These are phyloP conservation scores for Nyssa sinensis DNA, from an alignment of 148 eudicot species.

Conservation along the genomic window DNA sequence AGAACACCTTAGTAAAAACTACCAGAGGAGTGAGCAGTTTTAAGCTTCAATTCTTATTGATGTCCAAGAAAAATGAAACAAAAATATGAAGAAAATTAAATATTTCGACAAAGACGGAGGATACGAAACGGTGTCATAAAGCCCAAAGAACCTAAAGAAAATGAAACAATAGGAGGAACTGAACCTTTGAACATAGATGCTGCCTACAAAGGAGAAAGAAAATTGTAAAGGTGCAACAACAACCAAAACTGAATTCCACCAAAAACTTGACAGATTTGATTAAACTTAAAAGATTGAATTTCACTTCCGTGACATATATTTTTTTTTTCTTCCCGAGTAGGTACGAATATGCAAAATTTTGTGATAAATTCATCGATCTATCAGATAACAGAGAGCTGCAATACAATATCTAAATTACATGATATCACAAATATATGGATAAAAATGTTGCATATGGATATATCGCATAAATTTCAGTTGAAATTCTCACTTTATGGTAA, in stretches of 20 bases:
- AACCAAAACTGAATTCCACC: neutral
- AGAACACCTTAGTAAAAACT: neutral
- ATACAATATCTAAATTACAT: no score
- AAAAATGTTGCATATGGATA: neutral
- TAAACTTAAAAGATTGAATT: neutral
- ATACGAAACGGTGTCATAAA: constrained; percentile 98
- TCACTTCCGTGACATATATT: neutral
- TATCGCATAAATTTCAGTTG: neutral
- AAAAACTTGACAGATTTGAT: neutral
- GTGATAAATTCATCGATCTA: no score
- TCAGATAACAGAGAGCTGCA: no score
- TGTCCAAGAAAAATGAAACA: neutral
- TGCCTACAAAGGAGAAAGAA: constrained; percentile 55
- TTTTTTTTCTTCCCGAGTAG: no score
- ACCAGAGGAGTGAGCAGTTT: neutral
- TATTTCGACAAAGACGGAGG: constrained; percentile 37
- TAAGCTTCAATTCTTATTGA: neutral
- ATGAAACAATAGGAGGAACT: constrained; percentile 89
- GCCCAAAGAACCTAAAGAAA: constrained; percentile 91
- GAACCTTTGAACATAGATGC: constrained; percentile 98
- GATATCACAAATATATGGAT: no score
- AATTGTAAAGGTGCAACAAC: neutral
- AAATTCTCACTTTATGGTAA: neutral
- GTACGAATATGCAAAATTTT: no score
- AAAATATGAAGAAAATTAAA: neutral